phyloP scores from a whole-genome alignment of 768 basidiomycete genomes.

The Boletus fagicola region DNA sequence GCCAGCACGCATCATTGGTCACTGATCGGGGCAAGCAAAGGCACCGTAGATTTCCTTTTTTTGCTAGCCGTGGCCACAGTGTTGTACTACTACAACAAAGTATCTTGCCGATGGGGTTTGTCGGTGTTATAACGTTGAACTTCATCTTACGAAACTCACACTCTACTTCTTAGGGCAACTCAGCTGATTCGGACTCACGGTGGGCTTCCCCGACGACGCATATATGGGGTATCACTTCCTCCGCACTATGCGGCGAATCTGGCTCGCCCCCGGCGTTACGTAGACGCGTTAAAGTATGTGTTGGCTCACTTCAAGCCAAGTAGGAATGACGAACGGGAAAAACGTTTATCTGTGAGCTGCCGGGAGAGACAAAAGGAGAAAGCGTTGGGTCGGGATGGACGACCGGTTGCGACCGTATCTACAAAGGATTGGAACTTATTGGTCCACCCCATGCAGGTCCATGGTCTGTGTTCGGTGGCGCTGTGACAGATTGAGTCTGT shows the following conservation, averaged over 20 bases:
- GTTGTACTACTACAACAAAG: too few relatives aligned
- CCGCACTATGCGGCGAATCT: constrained; percentile 1
- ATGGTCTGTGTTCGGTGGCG: background rate
- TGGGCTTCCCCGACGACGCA: background rate
- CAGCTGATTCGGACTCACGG: background rate
- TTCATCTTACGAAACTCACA: background rate
- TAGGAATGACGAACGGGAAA: background rate
- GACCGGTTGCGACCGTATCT: background rate
- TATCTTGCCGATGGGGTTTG: background rate
- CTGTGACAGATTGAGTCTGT: background rate
- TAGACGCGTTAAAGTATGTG: background rate
- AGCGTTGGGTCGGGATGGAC: background rate
- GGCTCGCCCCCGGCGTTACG: background rate
- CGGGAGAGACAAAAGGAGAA: background rate
- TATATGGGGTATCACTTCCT: background rate
- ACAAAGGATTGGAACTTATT: background rate
- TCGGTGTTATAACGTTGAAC: background rate
- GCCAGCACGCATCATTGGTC: too few relatives aligned
- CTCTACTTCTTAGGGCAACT: background rate
- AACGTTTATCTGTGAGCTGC: background rate
- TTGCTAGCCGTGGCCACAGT: too few relatives aligned
- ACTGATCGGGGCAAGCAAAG: too few relatives aligned
- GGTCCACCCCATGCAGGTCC: background rate
- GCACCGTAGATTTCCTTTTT: too few relatives aligned
- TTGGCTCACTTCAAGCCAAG: background rate